These are phyloP conservation scores for Rhinocladiella mackenziei DNA, from an alignment of 2,329 filamentous ascomycete species.

Conservation along the genomic window DNA sequence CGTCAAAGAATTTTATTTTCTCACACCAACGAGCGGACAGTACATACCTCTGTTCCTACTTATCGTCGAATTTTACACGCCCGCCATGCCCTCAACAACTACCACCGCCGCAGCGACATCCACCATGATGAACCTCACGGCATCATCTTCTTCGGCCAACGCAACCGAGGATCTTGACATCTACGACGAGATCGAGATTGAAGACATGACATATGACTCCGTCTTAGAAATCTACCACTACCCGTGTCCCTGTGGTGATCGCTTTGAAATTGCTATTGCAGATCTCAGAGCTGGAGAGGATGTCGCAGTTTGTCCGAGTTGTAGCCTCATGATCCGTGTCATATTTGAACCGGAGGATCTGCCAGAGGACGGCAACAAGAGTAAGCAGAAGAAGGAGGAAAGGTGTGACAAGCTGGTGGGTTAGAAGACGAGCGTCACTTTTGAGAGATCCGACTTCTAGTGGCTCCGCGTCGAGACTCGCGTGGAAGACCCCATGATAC, in stretches of 20 bases:
- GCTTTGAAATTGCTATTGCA: slow-evolving; percentile 82
- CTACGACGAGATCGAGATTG: slow-evolving; percentile 98
- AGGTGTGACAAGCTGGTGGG: slow-evolving; percentile 1
- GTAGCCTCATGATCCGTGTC: slow-evolving; percentile 91
- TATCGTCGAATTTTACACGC: slow-evolving; percentile 2
- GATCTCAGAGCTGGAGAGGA: slow-evolving; percentile 87
- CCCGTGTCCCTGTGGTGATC: slow-evolving; percentile 94
- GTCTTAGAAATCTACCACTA: slow-evolving; percentile 86
- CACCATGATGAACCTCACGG: background rate
- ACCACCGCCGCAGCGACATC: slow-evolving; percentile 12
- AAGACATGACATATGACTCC: slow-evolving; percentile 91
- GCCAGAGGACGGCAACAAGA: slow-evolving; percentile 11
- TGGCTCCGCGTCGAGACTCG: too few species aligned
- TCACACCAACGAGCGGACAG: too few species aligned
- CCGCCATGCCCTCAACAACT: slow-evolving; percentile 10
- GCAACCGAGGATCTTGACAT: slow-evolving; percentile 60
- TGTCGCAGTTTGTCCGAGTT: slow-evolving; percentile 95
- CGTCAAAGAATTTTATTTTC: too few species aligned
- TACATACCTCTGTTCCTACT: background rate
- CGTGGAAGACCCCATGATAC: too few species aligned
- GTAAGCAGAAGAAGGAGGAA: slow-evolving; percentile 2
- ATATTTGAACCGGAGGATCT: slow-evolving; percentile 77
- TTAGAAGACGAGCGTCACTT: background rate
- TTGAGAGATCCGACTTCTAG: too few species aligned
- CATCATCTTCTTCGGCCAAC: slow-evolving; percentile 1